phyloP scores from a whole-genome alignment of 805 yeast species.

The Candida easanensis region DNA sequence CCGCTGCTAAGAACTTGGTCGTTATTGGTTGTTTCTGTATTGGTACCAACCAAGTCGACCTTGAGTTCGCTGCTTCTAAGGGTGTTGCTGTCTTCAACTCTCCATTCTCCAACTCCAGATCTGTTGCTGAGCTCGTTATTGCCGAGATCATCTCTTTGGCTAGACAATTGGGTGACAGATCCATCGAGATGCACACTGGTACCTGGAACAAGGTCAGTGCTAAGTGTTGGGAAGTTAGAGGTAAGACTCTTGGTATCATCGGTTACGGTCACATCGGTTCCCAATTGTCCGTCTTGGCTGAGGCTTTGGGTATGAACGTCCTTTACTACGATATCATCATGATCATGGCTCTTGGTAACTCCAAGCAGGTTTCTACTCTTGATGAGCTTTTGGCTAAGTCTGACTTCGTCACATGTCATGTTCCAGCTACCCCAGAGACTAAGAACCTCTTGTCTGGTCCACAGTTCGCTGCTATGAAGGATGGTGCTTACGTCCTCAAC shows the following conservation, averaged over 20 bases:
- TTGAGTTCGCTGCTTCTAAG: slow-evolving; percentile 83
- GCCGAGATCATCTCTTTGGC: slow-evolving; percentile 93
- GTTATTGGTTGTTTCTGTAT: slow-evolving; percentile 98
- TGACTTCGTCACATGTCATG: slow-evolving; percentile 91
- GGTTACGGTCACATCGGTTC: slow-evolving; percentile 99
- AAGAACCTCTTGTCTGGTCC: slow-evolving; percentile 84
- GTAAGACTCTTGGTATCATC: slow-evolving; percentile 93
- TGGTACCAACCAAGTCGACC: slow-evolving; percentile 97
- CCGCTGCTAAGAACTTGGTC: slow-evolving; percentile 85
- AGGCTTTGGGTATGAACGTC: slow-evolving; percentile 96
- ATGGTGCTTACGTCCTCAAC: slow-evolving; percentile 90
- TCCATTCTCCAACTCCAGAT: slow-evolving; percentile 97
- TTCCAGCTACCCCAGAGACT: slow-evolving; percentile 93
- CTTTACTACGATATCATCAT: slow-evolving; percentile 87
- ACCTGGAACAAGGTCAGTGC: slow-evolving; percentile 96
- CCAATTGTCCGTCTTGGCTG: slow-evolving; percentile 94
- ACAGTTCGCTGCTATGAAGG: slow-evolving; percentile 94
- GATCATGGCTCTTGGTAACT: slow-evolving; percentile 96
- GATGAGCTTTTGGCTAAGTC: slow-evolving; percentile 77
- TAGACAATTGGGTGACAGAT: slow-evolving; percentile 95
- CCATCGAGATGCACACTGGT: slow-evolving; percentile 92
- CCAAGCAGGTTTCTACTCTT: slow-evolving; percentile 84
- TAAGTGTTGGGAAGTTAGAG: slow-evolving; percentile 98
- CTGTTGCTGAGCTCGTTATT: slow-evolving; percentile 96
- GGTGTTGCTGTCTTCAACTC: slow-evolving; percentile 98